Base-by-base conservation (phyloP, 2,329 filamentous ascomycete genomes). In the Scedosporium dehoogii region DNA sequence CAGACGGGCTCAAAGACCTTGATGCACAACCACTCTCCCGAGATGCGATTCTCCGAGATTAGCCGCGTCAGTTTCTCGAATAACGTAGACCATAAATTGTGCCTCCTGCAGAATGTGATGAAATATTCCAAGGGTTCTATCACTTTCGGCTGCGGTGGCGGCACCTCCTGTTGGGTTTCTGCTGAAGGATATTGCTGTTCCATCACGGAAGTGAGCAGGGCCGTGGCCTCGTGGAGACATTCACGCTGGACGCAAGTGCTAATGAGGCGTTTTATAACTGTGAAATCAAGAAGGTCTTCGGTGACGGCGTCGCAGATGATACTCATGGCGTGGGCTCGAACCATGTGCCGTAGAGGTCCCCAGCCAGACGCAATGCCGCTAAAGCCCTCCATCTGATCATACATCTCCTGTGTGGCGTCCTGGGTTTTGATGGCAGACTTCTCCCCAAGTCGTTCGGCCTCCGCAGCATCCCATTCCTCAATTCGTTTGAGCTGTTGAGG, bases 321-420 rank as follows among this genome's bases (percentile, higher is more conserved):
- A 6, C 64, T 65, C 9, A 73, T 65, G 7, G 68, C 68, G 58
- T 76, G 74, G 18, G 69, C 69, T 29, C 72, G 70, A 27, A 74
- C 66, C 16, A 74, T 69, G 33, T 72, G 63, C 58, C 69, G 71
- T 38, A 76, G 62, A 4, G 74, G 71, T 21, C 68, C 67, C 73
- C 73, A 75, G n/a, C 73, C 74, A 10, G 59, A 65, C 9, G 56
- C 46, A 4, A 60, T 44, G 5, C 66, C 63, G 18, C 73, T 73
- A 42, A 74, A 70, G 3, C 64, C 65, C 51, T 75, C 73, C 3
- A 76, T 68, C 57, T 75, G 72, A 6, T 67, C 68, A 51, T 75
- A 75, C 23, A 76, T 65, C 27, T 73, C 71, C 12, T 66, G 67
- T 2, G 69, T 25, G 18, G 59, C 46, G 12, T 61, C 59, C 10